Evolutionary conservation across 768 basidiomycete genomes (phyloP), one percentile per base, ranked within the genome.

Genomic region (Boletellus emodensis): DNA sequence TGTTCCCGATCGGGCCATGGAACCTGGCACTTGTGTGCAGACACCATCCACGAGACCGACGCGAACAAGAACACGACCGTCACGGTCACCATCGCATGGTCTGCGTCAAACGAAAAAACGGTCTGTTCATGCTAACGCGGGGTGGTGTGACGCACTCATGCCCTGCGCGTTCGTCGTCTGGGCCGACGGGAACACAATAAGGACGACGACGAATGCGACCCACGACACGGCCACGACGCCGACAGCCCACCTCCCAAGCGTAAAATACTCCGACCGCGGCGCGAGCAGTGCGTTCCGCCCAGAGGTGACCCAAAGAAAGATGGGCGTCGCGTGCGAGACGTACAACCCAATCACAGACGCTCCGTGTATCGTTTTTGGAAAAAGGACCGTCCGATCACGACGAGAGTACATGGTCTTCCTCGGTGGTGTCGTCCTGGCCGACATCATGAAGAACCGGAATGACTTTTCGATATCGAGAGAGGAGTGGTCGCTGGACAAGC

Each of bases 321-420:
- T 85, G 2, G 85, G 85, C 1, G 77, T 72, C 2, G 78, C 78
- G 58, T 87, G 87, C n/a, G 65, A 67, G 4, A 79, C 77, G 55
- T 88, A 87, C 32, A 88, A 62, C 4, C 86, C 84, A 47, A 87
- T 84, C 7, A 87, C 85, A 4, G 86, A 74, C 11, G 85, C 78
- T 7, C 85, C 87, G 57, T 43, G 26, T 15, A 4, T 14, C n/a
- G 39, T 13, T 13, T n/a, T 3, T 39, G 38, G 22, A 22, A 24
- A 41, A 53, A 34, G 32, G 26, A 46, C 20, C 20, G 20, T 20
- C 20, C 20, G 20, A 20, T 20, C 20, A 20, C 86, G 94, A 64
- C 82, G 96, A 64, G 98, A 97, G 71, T 95, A 97, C 71, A 96
- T 96, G 94, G 95, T 97, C 34, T 98, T 97, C 85, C 81, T 98